Evolutionary conservation across 495 filamentous ascomycete genomes (phyloP), one percentile per base, ranked within the genome.

Genomic region (Xeromyces bisporus): DNA sequence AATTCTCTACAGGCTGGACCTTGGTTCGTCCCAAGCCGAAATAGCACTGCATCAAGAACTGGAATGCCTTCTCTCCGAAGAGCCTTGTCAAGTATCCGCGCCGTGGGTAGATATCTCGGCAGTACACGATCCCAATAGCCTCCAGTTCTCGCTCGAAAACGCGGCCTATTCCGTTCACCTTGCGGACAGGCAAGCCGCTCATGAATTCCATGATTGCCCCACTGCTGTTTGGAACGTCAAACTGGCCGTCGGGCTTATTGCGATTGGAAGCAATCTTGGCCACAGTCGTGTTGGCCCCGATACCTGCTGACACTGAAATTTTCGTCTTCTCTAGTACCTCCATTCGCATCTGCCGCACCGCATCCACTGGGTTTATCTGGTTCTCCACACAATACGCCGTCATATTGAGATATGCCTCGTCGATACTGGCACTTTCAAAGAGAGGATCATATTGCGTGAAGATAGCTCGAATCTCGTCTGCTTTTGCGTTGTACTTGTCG

Each of bases 231-330:
- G 77, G 67, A 3, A 96, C 59, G 6, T 65, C 46, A 38, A 77
- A 96, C 44, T 96, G 91, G 0, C 89, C 91, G 37, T 99, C 93
- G 2, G 89, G 89, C 44, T 99, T 96, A 54, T 96, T 94, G 39
- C 71, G 70, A 43, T 99, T 96, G 11, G 82, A 91, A 31, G 74
- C 75, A 17, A 99, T 92, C 55, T 97, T 99, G 12, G 91, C 87
- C 3, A 99, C 60, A 43, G 80, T 87, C 2, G 85, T 75, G 51
- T 96, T 99, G 2, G 83, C 74, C 0, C 80, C 91, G 34, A 99
- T 93, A 6, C 89, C 89, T 0, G 91, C 89, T 7, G 86, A 94
- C 10, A 99, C 73, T 11, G 85, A 93, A 27, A 99, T 76, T 21
- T 76, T 73, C 0, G 82, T 78, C 37, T 71, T 73, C 36, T 83